Evolutionary conservation across 139 green algal species (phyloP), one percentile per base, ranked within the genome.

Genomic region (Micractinium sp.): DNA sequence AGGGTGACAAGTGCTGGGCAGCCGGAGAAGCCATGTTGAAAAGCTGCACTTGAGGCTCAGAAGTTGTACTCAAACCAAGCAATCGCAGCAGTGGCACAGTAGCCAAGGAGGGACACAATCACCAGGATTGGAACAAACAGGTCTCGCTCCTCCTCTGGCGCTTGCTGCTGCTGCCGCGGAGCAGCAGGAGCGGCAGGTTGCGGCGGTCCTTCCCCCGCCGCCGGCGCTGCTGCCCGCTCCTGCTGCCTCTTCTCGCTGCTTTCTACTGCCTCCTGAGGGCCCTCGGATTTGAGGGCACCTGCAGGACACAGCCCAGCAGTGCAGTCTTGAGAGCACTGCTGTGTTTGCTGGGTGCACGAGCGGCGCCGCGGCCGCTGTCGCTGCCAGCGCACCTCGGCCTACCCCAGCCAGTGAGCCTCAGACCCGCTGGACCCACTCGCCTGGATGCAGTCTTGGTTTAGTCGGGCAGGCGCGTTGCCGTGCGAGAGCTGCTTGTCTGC

Each of bases 61-160:
- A 56, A 47, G 82, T 89, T 47, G 31, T 83, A 53, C 53, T 89
- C 67, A 35, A n/a, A 38, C 85, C 85, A 89, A 38, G 85, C 85
- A 35, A 89, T 89, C 12, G 20, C 85, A 31, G 85, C 85, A 22
- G 85, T 89, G 22, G 73, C 23, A 35, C 19, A 60, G 60, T 89
- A 89, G 0, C n/a, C 85, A 12, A 89, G 41, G 23, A 89, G 60
- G 9, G 67, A 53, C 12, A 83, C 56, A 33, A 85, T 25, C 1
- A 89, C 85, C 25, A 87, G 56, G 9, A 87, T 67, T 0, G 85
- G 85, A 18, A 89, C 61, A 60, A 89, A 89, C 23, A 89, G 67
- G 22, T 89, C 85, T 14, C 85, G 85, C 27, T 85, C 36, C 35
- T 89, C 61, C 36, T 87, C 82, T 35, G 47, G 33, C 41, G 1